These are phyloP conservation scores for Platanthera zijinensis DNA, from an alignment of 106 monocot genomes.

Conservation along the genomic window DNA sequence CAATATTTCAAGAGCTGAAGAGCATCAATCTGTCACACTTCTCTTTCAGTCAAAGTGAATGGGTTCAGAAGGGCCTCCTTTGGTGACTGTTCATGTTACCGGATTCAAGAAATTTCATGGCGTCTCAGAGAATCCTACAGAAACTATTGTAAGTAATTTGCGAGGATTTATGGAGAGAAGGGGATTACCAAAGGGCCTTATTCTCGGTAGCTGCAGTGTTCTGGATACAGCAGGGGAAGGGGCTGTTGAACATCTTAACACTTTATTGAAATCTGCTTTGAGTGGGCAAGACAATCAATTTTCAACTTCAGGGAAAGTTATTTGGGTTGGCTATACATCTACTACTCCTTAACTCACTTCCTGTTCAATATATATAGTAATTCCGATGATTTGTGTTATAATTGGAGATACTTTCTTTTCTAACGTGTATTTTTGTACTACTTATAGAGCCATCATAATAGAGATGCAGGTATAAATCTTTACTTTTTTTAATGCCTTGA, in stretches of 20 bases:
- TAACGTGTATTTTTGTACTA: neutral
- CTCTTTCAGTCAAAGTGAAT: constrained; percentile 30
- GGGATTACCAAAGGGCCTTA: constrained; percentile 62
- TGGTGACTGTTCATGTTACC: constrained; percentile 64
- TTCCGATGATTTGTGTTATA: neutral
- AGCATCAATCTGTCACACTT: neutral
- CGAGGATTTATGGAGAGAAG: constrained; percentile 47
- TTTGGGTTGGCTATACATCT: constrained; percentile 45
- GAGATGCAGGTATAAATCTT: neutral
- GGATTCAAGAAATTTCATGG: constrained; percentile 96
- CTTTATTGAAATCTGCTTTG: constrained; percentile 45
- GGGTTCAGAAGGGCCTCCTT: constrained; percentile 88
- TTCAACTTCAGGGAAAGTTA: constrained; percentile 25
- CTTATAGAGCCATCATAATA: neutral
- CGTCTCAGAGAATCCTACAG: constrained; percentile 83
- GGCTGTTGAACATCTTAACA: constrained; percentile 42
- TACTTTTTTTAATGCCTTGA: neutral
- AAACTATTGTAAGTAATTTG: constrained; percentile 68
- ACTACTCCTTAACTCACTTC: neutral
- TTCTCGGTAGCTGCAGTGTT: constrained; percentile 59
- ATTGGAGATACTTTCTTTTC: neutral
- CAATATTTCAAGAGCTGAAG: neutral
- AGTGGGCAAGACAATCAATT: constrained; percentile 12
- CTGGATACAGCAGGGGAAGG: constrained; percentile 90
- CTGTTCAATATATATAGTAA: neutral